Evolutionary conservation across 2,329 filamentous ascomycete species (phyloP).

Genomic region (Colletotrichum sp.): DNA sequence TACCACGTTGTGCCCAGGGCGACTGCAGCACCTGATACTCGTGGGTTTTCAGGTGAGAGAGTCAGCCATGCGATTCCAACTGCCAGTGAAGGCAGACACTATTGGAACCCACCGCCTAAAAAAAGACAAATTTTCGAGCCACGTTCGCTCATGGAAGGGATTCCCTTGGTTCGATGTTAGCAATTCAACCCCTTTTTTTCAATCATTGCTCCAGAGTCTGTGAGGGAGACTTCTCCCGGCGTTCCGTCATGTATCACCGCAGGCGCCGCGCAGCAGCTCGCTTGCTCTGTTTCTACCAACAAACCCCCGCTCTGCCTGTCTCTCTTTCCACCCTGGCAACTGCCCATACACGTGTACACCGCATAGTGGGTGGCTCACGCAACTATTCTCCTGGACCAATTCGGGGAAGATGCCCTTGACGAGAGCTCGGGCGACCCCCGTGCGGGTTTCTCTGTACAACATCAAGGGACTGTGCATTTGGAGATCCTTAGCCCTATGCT

Average conservation of each 20-base stretch:
- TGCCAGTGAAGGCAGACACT: not conserved
- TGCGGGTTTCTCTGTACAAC: not conserved
- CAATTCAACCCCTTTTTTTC: not conserved
- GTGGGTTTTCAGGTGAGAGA: not conserved
- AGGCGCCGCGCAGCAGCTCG: not conserved
- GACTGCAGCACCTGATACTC: not conserved
- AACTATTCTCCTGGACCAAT: not conserved
- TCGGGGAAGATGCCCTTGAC: not conserved
- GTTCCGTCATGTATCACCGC: not conserved
- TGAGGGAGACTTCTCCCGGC: not conserved
- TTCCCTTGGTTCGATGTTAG: not conserved
- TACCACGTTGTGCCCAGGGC: not conserved
- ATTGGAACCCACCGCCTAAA: not conserved
- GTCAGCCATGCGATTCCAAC: not conserved
- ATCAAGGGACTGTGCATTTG: not conserved
- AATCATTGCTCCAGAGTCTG: not conserved
- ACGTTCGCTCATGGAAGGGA: not conserved
- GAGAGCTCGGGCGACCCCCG: not conserved
- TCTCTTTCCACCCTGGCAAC: not conserved
- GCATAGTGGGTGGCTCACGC: not conserved
- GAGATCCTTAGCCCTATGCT: not conserved
- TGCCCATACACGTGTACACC: slow-evolving; percentile 4
- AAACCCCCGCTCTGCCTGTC: not conserved
- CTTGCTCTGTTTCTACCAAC: not conserved
- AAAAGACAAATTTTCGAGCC: not conserved